A percentile compares a stretch with the other conserved stretches of the same genome.
Conservation (phyloP, 352 stramenopile genomes). For the Pythium oligandrum region DNA sequence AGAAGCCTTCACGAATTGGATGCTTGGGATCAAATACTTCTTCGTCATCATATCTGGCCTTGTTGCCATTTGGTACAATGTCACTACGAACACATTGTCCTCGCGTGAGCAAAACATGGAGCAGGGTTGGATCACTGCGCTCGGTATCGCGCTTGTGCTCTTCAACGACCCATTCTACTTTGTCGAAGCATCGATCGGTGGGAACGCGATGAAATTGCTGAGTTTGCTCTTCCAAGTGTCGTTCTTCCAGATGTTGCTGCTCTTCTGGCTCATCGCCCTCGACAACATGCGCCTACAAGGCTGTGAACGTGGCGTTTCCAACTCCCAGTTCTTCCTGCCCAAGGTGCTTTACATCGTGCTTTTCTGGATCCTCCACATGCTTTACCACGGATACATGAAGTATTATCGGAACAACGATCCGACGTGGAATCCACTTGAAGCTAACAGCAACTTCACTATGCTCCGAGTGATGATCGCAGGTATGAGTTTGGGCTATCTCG, state of each 20-base stretch:
- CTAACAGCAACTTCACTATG: conserved; percentile 34
- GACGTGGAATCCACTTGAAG: conserved; percentile 34
- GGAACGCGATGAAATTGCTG: conserved; percentile 42
- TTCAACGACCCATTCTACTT: conserved; percentile 66
- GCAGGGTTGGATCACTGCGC: conserved; percentile 44
- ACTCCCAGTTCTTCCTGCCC: conserved; percentile 44
- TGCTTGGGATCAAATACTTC: conserved; percentile 54
- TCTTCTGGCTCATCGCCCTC: conserved; percentile 53
- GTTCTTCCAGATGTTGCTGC: conserved; percentile 53
- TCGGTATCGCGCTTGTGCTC: conserved; percentile 38
- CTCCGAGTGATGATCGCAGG: conserved; percentile 30
- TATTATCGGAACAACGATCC: conserved; percentile 56
- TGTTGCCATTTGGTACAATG: conserved; percentile 39
- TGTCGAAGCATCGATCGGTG: conserved; percentile 37
- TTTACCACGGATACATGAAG: conserved; percentile 61
- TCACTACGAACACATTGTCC: conserved; percentile 35
- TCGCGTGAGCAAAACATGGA: conserved; percentile 51
- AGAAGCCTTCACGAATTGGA: conserved; percentile 43
- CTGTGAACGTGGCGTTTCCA: conserved; percentile 41
- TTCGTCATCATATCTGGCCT: conserved; percentile 37
- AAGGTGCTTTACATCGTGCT: conserved; percentile 44
- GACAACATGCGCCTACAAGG: conserved; percentile 57
- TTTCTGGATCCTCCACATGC: conserved; percentile 49
- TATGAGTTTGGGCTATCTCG: conserved; percentile 41
- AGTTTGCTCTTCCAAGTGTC: conserved; percentile 48